Evolutionary conservation across 164 flowering plant species (phyloP).

Genomic region (Chimonanthus salicifolius): DNA sequence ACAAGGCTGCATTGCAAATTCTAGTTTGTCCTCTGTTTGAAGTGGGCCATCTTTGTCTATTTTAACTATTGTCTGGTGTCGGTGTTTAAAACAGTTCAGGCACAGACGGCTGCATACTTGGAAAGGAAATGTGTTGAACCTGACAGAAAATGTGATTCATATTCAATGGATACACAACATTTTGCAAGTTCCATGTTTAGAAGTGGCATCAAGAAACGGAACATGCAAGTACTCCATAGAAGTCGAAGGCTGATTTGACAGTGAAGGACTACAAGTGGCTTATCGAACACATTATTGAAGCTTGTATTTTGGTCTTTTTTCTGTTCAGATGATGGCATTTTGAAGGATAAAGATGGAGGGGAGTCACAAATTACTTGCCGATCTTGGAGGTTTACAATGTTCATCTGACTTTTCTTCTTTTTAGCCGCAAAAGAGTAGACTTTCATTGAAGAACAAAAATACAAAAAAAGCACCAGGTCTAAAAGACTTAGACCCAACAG

Average conservation of each 20-base stretch:
- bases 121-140: conserved; percentile 31
- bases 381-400: not conserved
- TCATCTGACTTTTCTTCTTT: not conserved
- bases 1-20: not conserved
- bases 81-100: conserved; percentile 51
- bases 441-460: no score
- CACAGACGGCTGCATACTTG: conserved; percentile 54
- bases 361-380: not conserved
- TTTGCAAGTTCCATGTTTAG: conserved; percentile 51
- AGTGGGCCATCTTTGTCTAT: not conserved
- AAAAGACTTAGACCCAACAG: no score
- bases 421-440: no score
- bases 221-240: conserved; percentile 32
- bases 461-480: no score
- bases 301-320: not conserved
- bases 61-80: not conserved
- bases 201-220: conserved; percentile 52
- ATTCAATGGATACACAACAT: conserved; percentile 8
- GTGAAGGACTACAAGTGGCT: conserved; percentile 10
- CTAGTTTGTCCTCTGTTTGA: not conserved
- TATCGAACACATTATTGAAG: conserved; percentile 3
- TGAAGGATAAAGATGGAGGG: not conserved
- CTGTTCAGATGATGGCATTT: not conserved
- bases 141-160: conserved; percentile 7
- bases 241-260: conserved; percentile 13